A percentile compares a stretch with the other conserved stretches of the same genome.
These are phyloP conservation scores for Physaria fendleri DNA, from an alignment of 345 rosid genomes.

Conservation along the genomic window DNA sequence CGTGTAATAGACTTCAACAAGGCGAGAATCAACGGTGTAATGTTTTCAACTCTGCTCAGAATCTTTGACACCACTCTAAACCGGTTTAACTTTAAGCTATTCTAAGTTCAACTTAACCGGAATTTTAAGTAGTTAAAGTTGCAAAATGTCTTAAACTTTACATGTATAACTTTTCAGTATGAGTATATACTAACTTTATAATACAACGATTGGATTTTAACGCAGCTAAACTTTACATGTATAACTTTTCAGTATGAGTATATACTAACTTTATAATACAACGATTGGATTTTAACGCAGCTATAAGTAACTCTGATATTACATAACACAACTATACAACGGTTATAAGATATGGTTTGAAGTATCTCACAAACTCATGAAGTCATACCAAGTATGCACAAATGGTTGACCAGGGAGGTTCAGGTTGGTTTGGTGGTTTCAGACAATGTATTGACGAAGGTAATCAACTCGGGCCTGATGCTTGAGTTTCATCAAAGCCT, in stretches of 20 bases:
- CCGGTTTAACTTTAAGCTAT: background rate
- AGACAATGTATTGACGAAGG: conserved; percentile 62
- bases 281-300: background rate
- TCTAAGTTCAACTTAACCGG: background rate
- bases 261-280: conserved; percentile 10
- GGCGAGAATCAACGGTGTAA: conserved; percentile 19
- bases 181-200: background rate
- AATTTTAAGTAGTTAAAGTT: background rate
- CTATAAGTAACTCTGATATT: conserved; percentile 17
- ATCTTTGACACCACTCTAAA: background rate
- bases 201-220: conserved; percentile 10
- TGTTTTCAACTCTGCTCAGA: conserved; percentile 9
- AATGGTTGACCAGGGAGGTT: background rate
- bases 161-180: conserved; percentile 28
- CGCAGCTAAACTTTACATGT: conserved; percentile 20
- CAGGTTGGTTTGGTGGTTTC: conserved; percentile 21
- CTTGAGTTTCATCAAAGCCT: conserved; percentile 96
- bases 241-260: conserved; percentile 18
- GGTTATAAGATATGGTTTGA: background rate
- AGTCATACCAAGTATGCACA: conserved; percentile 1
- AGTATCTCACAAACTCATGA: background rate
- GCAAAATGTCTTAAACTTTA: conserved; percentile 27
- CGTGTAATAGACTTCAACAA: background rate
- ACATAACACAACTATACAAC: conserved; percentile 26
- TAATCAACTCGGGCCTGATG: conserved; percentile 86